Conservation (phyloP, 768 basidiomycete species). For the Boletus tomentosulus region DNA sequence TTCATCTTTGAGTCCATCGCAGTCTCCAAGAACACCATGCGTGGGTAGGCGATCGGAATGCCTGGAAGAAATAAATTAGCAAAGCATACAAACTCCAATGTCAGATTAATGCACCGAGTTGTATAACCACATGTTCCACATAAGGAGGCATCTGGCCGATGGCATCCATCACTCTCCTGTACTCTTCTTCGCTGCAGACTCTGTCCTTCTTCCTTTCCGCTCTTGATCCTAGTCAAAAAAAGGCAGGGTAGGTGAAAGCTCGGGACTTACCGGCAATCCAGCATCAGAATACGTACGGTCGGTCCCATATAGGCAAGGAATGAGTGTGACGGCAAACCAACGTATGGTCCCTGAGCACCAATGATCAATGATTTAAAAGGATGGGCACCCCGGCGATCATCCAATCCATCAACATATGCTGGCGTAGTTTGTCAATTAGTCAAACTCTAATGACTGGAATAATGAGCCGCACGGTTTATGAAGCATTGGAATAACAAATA, state of each 20-base stretch:
- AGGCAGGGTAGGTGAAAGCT: not conserved
- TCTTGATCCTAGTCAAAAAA: conserved; percentile 36
- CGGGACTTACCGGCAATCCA: conserved; percentile 71
- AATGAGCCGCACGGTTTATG: conserved; percentile 55
- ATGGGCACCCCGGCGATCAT: conserved; percentile 58
- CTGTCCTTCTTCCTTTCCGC: conserved; percentile 81
- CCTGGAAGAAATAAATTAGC: conserved; percentile 34
- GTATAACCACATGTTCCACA: conserved; percentile 81
- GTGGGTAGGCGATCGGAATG: conserved; percentile 87
- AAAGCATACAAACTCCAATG: not conserved
- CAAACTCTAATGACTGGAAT: not conserved
- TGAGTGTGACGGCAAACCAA: conserved; percentile 80
- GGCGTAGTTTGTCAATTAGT: not conserved
- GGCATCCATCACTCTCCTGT: conserved; percentile 65
- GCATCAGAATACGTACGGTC: conserved; percentile 62
- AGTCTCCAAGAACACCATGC: conserved; percentile 83
- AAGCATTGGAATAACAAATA: conserved; percentile 95
- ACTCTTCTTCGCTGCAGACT: conserved; percentile 73
- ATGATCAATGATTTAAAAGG: conserved; percentile 69
- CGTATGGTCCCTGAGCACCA: conserved; percentile 71
- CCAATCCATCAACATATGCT: conserved; percentile 59
- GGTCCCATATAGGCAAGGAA: conserved; percentile 80
- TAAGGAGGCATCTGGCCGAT: conserved; percentile 54
- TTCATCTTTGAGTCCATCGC: conserved; percentile 80
- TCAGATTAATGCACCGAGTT: conserved; percentile 50